Percentiles rank a stretch among this genome's conserved stretches.
Conservation (phyloP, 345 rosid species). For the Linum trigynum region DNA sequence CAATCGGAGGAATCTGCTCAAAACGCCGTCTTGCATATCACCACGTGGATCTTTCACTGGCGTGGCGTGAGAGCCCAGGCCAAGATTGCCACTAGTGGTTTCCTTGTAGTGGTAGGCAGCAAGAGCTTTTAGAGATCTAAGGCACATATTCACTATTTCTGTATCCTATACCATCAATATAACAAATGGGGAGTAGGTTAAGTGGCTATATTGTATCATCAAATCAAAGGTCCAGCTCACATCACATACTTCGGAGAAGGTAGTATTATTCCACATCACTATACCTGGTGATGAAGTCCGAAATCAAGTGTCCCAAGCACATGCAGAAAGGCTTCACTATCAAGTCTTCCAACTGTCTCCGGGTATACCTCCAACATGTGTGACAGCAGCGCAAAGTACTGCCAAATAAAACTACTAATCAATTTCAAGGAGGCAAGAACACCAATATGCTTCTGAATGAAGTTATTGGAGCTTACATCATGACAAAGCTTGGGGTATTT, state of each 20-base stretch:
- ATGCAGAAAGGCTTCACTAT: slow-evolving; percentile 64
- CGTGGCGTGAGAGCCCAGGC: slow-evolving; percentile 61
- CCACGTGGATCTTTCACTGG: slow-evolving; percentile 49
- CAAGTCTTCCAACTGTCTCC: slow-evolving; percentile 68
- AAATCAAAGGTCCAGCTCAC: background rate
- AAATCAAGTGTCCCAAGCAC: slow-evolving; percentile 74
- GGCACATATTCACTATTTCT: slow-evolving; percentile 81
- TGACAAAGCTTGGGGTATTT: slow-evolving; percentile 97
- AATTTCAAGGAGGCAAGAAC: slow-evolving; percentile 10
- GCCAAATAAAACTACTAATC: slow-evolving; percentile 26
- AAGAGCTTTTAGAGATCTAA: slow-evolving; percentile 77
- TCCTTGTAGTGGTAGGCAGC: slow-evolving; percentile 90
- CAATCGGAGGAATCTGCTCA: slow-evolving; percentile 61
- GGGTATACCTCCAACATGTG: slow-evolving; percentile 97
- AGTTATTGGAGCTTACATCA: slow-evolving; percentile 53
- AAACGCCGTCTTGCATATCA: slow-evolving; percentile 49
- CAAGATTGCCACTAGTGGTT: slow-evolving; percentile 44
- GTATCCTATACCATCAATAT: slow-evolving; percentile 42
- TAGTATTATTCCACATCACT: background rate
- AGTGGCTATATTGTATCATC: background rate
- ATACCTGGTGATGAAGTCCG: slow-evolving; percentile 96
- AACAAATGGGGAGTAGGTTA: slow-evolving; percentile 4
- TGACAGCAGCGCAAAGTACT: slow-evolving; percentile 80
- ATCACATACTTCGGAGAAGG: background rate
- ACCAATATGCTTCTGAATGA: background rate